Percentiles rank a stretch among this genome's conserved stretches.
Conservation (phyloP, 2,329 filamentous ascomycete genomes). For the Cytospora paraplurivora region DNA sequence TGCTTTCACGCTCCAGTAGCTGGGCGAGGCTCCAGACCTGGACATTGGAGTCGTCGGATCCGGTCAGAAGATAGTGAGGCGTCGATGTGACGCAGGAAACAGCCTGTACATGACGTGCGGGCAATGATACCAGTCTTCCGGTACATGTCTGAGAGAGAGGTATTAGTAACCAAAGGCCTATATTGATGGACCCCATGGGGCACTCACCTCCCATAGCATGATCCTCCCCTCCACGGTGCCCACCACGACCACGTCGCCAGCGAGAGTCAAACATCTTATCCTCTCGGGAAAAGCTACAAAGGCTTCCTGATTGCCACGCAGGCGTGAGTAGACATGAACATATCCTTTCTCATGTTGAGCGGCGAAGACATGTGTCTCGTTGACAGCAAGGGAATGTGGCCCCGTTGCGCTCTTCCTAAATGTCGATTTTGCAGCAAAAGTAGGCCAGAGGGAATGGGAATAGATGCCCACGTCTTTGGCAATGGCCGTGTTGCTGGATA, state of each 20-base stretch:
- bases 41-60: conserved; percentile 83
- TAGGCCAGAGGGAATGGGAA: conserved; percentile 77
- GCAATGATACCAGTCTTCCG: conserved; percentile 74
- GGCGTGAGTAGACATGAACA: conserved; percentile 86
- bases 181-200: not conserved
- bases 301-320: conserved; percentile 84
- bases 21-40: conserved; percentile 86
- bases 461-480: conserved; percentile 86
- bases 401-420: conserved; percentile 94
- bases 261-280: conserved; percentile 75
- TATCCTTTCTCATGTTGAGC: conserved; percentile 91
- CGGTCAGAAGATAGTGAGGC: conserved; percentile 73
- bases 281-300: conserved; percentile 85
- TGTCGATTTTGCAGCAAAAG: conserved; percentile 70
- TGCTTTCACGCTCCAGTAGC: conserved; percentile 64
- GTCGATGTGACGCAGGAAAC: conserved; percentile 76
- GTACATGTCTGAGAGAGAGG: conserved; percentile 62
- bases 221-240: conserved; percentile 85
- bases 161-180: not conserved
- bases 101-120: conserved; percentile 76
- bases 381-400: conserved; percentile 77
- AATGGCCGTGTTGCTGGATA: conserved; percentile 63
- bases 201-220: conserved; percentile 87
- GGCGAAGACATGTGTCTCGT: conserved; percentile 81
- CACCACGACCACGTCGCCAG: conserved; percentile 71